Evolutionary conservation across 1,284 basidiomycete genomes (phyloP).

Genomic region (Mycosarcoma maydis): DNA sequence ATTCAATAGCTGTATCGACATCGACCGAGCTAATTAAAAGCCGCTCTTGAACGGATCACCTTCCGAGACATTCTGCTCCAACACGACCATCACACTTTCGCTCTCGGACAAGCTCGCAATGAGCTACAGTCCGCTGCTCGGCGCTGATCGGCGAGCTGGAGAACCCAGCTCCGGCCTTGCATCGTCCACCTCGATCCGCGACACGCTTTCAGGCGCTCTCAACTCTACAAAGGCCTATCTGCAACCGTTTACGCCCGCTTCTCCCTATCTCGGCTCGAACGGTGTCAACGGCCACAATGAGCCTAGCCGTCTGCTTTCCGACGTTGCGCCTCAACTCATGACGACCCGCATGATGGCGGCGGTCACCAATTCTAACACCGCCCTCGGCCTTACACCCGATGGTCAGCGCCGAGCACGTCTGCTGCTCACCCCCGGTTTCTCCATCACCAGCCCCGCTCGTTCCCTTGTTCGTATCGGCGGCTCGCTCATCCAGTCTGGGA

Average conservation of each 20-base stretch:
- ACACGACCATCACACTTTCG: background rate
- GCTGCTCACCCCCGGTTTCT: constrained; percentile 55
- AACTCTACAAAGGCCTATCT: constrained; percentile 55
- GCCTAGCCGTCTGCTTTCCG: constrained; percentile 57
- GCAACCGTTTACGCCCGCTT: constrained; percentile 46
- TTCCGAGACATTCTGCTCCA: background rate
- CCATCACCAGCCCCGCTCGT: constrained; percentile 59
- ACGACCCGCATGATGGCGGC: constrained; percentile 63
- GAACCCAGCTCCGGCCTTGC: constrained; percentile 25
- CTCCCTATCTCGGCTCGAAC: constrained; percentile 36
- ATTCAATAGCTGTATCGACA: background rate
- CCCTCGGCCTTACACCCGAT: constrained; percentile 50
- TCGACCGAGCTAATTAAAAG: background rate
- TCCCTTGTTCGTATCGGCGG: constrained; percentile 60
- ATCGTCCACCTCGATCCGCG: constrained; percentile 35
- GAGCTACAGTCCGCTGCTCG: constrained; percentile 34
- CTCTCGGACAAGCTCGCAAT: constrained; percentile 6
- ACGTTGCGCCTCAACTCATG: constrained; percentile 66
- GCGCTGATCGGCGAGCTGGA: constrained; percentile 21
- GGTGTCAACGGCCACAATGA: constrained; percentile 34
- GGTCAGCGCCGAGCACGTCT: constrained; percentile 50
- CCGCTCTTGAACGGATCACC: background rate
- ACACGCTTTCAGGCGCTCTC: constrained; percentile 47
- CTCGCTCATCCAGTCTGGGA: constrained; percentile 53
- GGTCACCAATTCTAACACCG: constrained; percentile 54